A percentile compares a stretch with the other conserved stretches of the same genome.
Conservation (phyloP, 208 protist species). For the Trypanosoma congolense region DNA sequence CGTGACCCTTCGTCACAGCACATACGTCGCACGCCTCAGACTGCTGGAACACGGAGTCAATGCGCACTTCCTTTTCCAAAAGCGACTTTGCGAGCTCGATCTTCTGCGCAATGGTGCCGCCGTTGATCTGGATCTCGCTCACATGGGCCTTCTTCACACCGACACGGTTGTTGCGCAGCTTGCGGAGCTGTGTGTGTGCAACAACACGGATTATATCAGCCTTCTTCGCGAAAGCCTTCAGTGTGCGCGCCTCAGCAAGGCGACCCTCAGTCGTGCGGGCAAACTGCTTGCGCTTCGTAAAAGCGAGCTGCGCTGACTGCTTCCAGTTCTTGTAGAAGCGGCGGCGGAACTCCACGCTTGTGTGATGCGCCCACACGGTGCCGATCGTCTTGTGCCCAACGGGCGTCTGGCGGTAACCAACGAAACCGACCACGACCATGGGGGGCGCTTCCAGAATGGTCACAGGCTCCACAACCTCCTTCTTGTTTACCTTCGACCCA, state of each 20-base stretch:
- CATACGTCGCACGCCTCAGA: slow-evolving; percentile 97
- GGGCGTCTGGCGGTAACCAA: slow-evolving; percentile 97
- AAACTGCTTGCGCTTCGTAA: slow-evolving; percentile 91
- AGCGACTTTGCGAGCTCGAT: slow-evolving; percentile 91
- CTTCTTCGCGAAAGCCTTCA: slow-evolving; percentile 95
- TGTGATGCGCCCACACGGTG: slow-evolving; percentile 98
- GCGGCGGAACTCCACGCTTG: slow-evolving; percentile 92
- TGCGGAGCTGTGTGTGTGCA: slow-evolving; percentile 97
- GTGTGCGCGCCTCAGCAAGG: slow-evolving; percentile 77
- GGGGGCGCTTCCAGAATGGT: slow-evolving; percentile 98
- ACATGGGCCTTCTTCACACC: slow-evolving; percentile 98
- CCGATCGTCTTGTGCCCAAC: slow-evolving; percentile 95
- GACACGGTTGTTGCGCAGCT: slow-evolving; percentile 96
- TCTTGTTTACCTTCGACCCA: slow-evolving; percentile 96
- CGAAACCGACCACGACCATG: slow-evolving; percentile 98
- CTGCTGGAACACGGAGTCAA: slow-evolving; percentile 94
- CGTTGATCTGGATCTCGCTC: slow-evolving; percentile 99
- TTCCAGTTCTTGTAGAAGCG: slow-evolving; percentile 99
- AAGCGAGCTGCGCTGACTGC: slow-evolving; percentile 96
- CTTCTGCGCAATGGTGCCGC: slow-evolving; percentile 95
- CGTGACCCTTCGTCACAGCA: slow-evolving; percentile 97
- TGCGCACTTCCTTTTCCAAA: slow-evolving; percentile 96
- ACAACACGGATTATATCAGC: slow-evolving; percentile 96
- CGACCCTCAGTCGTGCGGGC: slow-evolving; percentile 81
- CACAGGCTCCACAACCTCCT: slow-evolving; percentile 98